phyloP scores from a whole-genome alignment of 805 yeast species.

The Hanseniaspora mollemarum region DNA sequence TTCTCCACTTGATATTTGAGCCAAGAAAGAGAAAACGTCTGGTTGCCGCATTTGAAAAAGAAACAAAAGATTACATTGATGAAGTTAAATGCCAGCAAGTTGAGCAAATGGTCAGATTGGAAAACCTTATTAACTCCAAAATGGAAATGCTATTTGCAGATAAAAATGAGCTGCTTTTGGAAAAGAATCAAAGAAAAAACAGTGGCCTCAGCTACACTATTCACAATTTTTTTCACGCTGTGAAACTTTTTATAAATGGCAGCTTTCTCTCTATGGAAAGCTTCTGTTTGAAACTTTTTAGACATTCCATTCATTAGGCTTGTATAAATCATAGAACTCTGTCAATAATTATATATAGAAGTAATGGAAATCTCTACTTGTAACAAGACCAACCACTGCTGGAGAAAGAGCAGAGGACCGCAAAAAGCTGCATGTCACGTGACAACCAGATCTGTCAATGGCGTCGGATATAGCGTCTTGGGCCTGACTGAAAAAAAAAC shows the following conservation, averaged over 20 bases:
- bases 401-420: too few relatives aligned
- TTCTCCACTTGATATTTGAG: conserved; percentile 79
- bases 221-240: background rate
- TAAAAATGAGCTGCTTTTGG: background rate
- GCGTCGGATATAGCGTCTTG: too few relatives aligned
- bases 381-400: too few relatives aligned
- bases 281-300: too few relatives aligned
- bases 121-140: background rate
- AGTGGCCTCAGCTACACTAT: background rate
- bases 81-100: conserved; percentile 27
- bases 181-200: background rate
- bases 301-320: too few relatives aligned
- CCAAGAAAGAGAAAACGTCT: conserved; percentile 84
- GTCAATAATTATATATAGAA: too few relatives aligned
- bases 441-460: too few relatives aligned
- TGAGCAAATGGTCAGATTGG: conserved; percentile 23
- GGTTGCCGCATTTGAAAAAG: conserved; percentile 72
- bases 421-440: too few relatives aligned
- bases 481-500: too few relatives aligned
- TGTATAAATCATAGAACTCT: too few relatives aligned
- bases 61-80: conserved; percentile 48
- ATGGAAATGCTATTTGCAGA: conserved; percentile 3
- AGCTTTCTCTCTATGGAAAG: too few relatives aligned
- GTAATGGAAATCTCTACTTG: too few relatives aligned
- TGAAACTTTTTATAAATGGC: background rate